Percentiles rank a stretch among this genome's conserved stretches.
Evolutionary conservation across 192 early-diverging fungal species (phyloP).

Genomic region (Coemansia sp.): DNA sequence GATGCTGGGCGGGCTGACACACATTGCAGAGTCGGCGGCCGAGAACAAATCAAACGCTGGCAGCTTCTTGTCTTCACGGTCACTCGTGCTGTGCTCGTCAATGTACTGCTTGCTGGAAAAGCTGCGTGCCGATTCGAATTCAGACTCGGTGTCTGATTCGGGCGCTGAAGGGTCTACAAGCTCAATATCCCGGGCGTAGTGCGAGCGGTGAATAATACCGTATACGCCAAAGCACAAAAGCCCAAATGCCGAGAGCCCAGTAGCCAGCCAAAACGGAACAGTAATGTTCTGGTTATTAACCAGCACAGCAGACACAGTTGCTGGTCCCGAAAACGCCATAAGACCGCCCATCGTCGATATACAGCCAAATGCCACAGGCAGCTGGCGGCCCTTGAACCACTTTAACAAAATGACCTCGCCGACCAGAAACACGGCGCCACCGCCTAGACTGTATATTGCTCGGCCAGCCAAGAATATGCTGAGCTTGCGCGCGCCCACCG

Average conservation of each 20-base stretch:
- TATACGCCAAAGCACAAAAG: conserved; percentile 55
- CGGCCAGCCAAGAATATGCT: conserved; percentile 48
- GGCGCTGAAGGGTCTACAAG: not conserved
- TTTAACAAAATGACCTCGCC: conserved; percentile 57
- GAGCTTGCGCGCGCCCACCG: conserved; percentile 29
- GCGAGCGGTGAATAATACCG: conserved; percentile 55
- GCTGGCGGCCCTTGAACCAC: conserved; percentile 54
- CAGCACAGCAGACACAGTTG: conserved; percentile 40
- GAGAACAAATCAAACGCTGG: not conserved
- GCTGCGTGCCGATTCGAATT: conserved; percentile 8
- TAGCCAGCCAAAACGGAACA: conserved; percentile 56
- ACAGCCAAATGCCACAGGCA: conserved; percentile 49
- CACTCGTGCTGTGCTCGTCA: not conserved
- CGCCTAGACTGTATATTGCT: conserved; percentile 54
- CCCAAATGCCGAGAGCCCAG: conserved; percentile 56
- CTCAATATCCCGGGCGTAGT: conserved; percentile 37
- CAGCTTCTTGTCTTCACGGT: not conserved
- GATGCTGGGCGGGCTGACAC: not conserved
- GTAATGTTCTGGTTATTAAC: conserved; percentile 37
- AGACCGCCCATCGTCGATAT: conserved; percentile 47
- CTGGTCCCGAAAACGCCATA: conserved; percentile 48
- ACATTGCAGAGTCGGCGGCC: not conserved
- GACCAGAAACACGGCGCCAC: conserved; percentile 50
- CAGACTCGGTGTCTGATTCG: not conserved
- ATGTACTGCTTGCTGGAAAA: not conserved